These are phyloP conservation scores for Leishmania martiniquensis DNA, from an alignment of 208 protist genomes.

Conservation along the genomic window DNA sequence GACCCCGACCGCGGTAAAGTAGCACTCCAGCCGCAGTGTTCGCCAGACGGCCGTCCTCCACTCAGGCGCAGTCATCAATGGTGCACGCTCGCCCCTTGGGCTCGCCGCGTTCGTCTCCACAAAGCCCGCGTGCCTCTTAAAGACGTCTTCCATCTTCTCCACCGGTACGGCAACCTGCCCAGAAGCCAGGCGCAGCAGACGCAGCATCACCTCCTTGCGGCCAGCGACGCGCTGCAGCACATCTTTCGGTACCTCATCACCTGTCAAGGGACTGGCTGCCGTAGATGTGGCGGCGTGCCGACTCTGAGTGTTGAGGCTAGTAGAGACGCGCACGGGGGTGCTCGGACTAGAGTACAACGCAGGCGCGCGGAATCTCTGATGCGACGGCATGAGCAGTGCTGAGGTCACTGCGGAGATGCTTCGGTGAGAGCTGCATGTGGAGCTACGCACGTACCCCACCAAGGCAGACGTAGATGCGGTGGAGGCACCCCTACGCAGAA, in stretches of 20 bases:
- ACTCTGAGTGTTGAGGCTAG: background rate
- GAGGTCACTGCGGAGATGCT: background rate
- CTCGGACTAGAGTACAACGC: background rate
- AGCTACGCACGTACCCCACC: background rate
- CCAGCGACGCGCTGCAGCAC: constrained; percentile 15
- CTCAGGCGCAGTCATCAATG: background rate
- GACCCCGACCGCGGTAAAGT: constrained; percentile 1
- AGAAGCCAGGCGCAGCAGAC: constrained; percentile 18
- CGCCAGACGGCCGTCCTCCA: constrained; percentile 19
- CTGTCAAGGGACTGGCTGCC: background rate
- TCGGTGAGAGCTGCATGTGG: background rate
- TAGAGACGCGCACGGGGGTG: background rate
- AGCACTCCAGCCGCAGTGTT: constrained; percentile 21
- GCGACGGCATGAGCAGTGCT: background rate
- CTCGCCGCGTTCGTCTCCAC: background rate
- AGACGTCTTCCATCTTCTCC: constrained; percentile 7
- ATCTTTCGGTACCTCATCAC: background rate
- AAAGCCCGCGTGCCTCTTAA: constrained; percentile 14
- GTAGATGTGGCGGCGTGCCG: constrained; percentile 2
- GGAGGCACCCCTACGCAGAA: background rate
- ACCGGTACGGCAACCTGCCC: constrained; percentile 8
- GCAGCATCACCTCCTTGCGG: constrained; percentile 10
- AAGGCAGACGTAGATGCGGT: background rate
- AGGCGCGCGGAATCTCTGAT: background rate
- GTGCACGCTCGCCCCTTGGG: background rate